Evolutionary conservation across 768 basidiomycete species (phyloP).

Genomic region (Mycena leptocephala): DNA sequence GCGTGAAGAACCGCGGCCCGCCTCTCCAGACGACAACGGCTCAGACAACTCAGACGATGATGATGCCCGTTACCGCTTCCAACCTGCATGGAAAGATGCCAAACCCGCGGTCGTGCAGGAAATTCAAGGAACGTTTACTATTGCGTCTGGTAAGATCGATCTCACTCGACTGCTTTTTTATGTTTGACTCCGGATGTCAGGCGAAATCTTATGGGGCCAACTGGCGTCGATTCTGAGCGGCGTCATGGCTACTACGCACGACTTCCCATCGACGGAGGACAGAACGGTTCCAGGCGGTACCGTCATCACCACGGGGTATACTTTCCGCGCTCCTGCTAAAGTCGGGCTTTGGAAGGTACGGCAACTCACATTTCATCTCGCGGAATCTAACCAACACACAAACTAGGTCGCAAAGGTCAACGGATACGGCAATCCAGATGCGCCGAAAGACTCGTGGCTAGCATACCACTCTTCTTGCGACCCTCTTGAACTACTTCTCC

Average conservation of each 20-base stretch:
- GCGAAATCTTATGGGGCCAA: slow-evolving; percentile 35
- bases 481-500: slow-evolving; percentile 16
- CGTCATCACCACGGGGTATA: slow-evolving; percentile 13
- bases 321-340: slow-evolving; percentile 23
- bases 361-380: too few relatives aligned
- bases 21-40: neutral
- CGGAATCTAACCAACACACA: neutral
- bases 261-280: slow-evolving; percentile 21
- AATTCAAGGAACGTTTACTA: slow-evolving; percentile 24
- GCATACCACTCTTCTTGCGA: slow-evolving; percentile 31
- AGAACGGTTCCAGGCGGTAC: slow-evolving; percentile 2
- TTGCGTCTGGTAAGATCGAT: slow-evolving; percentile 23
- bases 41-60: too few relatives aligned
- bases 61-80: neutral
- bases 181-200: neutral
- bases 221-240: slow-evolving; percentile 21
- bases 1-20: neutral
- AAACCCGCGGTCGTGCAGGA: neutral
- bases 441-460: slow-evolving; percentile 25
- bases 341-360: slow-evolving; percentile 34
- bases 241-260: slow-evolving; percentile 1
- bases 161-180: neutral
- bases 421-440: slow-evolving; percentile 6
- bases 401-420: slow-evolving; percentile 26
- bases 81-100: slow-evolving; percentile 23